Evolutionary conservation across 108 stramenopile genomes (phyloP), one percentile per base, ranked within the genome.

Genomic region (Aurantiochytrium sp.): DNA sequence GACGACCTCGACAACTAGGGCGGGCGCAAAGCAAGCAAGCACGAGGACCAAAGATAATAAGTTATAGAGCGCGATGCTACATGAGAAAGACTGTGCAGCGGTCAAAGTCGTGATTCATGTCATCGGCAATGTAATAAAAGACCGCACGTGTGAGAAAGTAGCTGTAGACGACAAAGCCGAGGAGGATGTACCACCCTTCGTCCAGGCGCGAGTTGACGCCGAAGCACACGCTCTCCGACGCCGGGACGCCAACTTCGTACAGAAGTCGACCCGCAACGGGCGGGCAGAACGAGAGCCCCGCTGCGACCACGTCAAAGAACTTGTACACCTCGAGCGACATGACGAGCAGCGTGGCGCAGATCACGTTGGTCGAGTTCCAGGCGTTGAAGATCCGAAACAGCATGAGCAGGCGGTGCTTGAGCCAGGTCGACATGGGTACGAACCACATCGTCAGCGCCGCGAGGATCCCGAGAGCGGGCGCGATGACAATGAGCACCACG

Each of bases 321-420:
- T 30, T 41, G 2, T 21, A 41, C 21, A 81, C 45, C 24, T 81
- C 73, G 21, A 81, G 17, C 1, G 73, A 81, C 73, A 81, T 81
- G 27, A 81, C 45, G 30, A 81, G 30, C 36, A 81, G 27, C 24
- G 42, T 48, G n/a, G 73, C 73, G 73, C 73, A 81, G 32, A 81
- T 41, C n/a, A 81, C 73, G 24, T 81, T 81, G 12, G 73, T 81
- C 27, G 73, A 81, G 73, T 81, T 81, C 73, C 73, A 81, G 39
- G 73, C 39, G 32, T 81, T 41, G 39, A n/a, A 22, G 45, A 81
- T 48, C 27, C 73, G 73, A 12, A 81, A 48, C 27, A 48, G 6
- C 42, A 81, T 48, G 2, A 81, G 30, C 6, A 41, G 45, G 15
- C 39, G 39, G n/a, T 81, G 73, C 42, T 41, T 48, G 73, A 15